Base-by-base conservation (phyloP, 306 rosid genomes). In the Sesbania bispinosa region DNA sequence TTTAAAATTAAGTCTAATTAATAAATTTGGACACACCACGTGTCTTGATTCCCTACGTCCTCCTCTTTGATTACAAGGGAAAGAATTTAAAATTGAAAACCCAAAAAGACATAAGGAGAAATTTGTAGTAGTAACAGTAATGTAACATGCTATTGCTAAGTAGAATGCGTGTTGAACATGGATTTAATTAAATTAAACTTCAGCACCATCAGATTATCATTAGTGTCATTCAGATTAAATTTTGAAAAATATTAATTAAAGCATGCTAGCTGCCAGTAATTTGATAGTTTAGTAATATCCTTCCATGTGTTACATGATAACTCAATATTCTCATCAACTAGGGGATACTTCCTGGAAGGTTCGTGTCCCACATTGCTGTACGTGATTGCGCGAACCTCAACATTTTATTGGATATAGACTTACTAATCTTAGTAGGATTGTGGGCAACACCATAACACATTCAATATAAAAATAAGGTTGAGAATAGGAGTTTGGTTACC, bases 21-120 rank as follows among this genome's bases (percentile, higher is more conserved):
- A 43, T 27, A 60, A 20, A 11, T 29, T 20, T 14, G 57, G 55
- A 69, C 81, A 71, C 36, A 67, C 82, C 82, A 74, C 84, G 82
- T 88, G 88, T 68, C 76, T 81, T 77, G 90, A 88, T 88, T 77
- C 88, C 75, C 19, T 50, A 77, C 87, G 82, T n/a, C n/a, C n/a
- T 85, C 80, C 87, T 88, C 85, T 81, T 74, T 62, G 60, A 66
- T 78, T 18, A 64, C 79, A 54, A n/a, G n/a, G n/a, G 42, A 78
- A 61, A 52, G 63, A 75, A 62, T 67, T 71, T 41, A 41, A 16
- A 47, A 27, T 16, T 62, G 24, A 51, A 54, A 36, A 59, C 45
- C 38, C 13, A 52, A 41, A 69, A 53, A 11, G 33, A 20, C 38
- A 68, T 3, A n/a, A n/a, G 7, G 15, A 15, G 13, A 18, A n/a